Evolutionary conservation across 2,329 filamentous ascomycete species (phyloP), one percentile per base, ranked within the genome.

Genomic region (Colletotrichum endophyticum): DNA sequence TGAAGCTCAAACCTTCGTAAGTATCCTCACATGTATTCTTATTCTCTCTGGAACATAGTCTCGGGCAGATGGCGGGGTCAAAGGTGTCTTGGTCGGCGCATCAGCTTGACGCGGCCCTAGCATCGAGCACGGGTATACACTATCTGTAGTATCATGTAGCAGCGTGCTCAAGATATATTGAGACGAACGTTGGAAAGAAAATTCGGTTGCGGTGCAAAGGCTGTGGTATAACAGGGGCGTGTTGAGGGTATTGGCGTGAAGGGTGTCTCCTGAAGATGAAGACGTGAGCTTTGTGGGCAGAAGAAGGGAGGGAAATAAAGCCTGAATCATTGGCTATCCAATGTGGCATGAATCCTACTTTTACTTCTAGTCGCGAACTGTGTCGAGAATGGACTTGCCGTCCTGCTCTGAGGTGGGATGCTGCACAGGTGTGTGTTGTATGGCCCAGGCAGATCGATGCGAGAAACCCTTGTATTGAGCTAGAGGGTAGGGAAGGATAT

Each of bases 191-290:
- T 0, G 3, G 19, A n/a, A 49, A 1, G 9, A 49, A n/a, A 4
- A 22, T 6, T 6, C 0, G 0, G 1, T n/a, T 49, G 5, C 19
- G 0, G 19, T 6, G 9, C 5, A 49, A 2, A n/a, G 0, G 1
- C 6, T 6, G 39, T 22, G 5, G 0, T 12, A 22, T 0, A 4
- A n/a, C 19, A 7, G 0, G 19, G 3, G 6, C 19, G 9, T 22
- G 1, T 7, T n/a, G 6, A 6, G 6, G 11, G 19, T 0, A 13
- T 4, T 7, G 19, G 39, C 19, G 19, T 2, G 19, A 49, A 49
- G 39, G 19, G 0, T 3, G 39, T 49, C 19, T 12, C 39, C 19
- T 49, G 16, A 12, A n/a, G 39, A 49, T 0, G 19, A 12, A 0
- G 39, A n/a, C 19, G 19, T 4, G 39, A 4, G 39, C 19, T 1